Evolutionary conservation across 148 eudicot genomes (phyloP).

Genomic region (Suaeda aralocaspica): DNA sequence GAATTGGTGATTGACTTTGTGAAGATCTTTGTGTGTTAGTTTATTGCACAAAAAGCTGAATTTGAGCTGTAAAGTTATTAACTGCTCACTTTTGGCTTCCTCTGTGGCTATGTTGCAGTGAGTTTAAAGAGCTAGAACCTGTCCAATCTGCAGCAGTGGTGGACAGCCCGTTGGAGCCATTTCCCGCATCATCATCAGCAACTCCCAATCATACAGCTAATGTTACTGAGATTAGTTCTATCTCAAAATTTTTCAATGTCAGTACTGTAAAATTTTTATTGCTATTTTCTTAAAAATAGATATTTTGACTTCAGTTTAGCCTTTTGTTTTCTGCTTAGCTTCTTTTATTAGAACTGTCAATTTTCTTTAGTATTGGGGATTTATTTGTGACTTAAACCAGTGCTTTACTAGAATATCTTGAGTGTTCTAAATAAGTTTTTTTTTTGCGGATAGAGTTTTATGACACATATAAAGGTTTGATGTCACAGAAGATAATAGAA

Average conservation of each 20-base stretch:
- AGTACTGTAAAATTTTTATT: conserved; percentile 21
- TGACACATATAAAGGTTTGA: not conserved
- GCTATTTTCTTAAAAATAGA: conserved; percentile 8
- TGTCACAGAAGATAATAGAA: too few relatives aligned
- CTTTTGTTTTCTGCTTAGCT: not conserved
- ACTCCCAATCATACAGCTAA: conserved; percentile 33
- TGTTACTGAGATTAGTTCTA: conserved; percentile 43
- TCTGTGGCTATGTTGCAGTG: conserved; percentile 37
- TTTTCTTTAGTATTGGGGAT: too few relatives aligned
- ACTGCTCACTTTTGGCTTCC: not conserved
- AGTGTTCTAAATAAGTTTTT: too few relatives aligned
- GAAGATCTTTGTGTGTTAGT: not conserved
- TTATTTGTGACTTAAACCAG: not conserved
- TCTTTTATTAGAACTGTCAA: not conserved
- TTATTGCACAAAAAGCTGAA: not conserved
- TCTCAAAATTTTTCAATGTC: conserved; percentile 58
- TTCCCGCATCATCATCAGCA: conserved; percentile 21
- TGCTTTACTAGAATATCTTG: not conserved
- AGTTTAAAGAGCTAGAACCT: conserved; percentile 68
- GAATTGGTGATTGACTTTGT: not conserved
- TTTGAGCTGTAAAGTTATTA: not conserved
- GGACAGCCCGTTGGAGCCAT: conserved; percentile 57
- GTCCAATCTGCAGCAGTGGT: conserved; percentile 47
- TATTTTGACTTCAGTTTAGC: not conserved
- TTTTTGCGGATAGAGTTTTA: not conserved